These are phyloP conservation scores for Lunularia cruciata DNA, from an alignment of 225 moss, liverwort and hornwort species.

Conservation along the genomic window DNA sequence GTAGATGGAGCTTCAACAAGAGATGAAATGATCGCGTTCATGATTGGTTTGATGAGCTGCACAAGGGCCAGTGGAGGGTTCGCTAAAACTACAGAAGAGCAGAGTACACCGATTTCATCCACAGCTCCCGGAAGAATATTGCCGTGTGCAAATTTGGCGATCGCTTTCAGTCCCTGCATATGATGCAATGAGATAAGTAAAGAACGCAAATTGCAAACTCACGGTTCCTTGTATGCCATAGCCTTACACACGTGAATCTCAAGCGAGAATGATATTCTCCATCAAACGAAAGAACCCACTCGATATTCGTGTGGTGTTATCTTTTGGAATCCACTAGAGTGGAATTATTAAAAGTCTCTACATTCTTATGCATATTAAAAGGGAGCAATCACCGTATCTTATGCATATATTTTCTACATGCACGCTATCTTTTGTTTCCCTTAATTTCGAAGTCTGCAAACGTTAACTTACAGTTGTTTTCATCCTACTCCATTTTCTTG, in stretches of 20 bases:
- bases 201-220: not conserved
- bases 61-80: constrained; percentile 53
- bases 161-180: constrained; percentile 63
- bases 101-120: constrained; percentile 75
- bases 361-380: too few species aligned
- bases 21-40: constrained; percentile 62
- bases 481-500: too few species aligned
- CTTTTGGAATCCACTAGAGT: too few species aligned
- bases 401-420: too few species aligned
- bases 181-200: constrained; percentile 12
- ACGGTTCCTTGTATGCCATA: not conserved
- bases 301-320: too few species aligned
- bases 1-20: constrained; percentile 73
- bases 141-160: constrained; percentile 69
- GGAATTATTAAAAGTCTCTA: too few species aligned
- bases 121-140: constrained; percentile 78
- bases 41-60: constrained; percentile 58
- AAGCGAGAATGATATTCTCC: too few species aligned
- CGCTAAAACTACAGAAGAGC: constrained; percentile 54
- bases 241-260: not conserved
- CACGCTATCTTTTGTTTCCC: too few species aligned
- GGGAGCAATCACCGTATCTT: too few species aligned
- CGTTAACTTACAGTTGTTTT: too few species aligned
- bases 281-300: too few species aligned
- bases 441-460: too few species aligned